Evolutionary conservation across 179 eudicot species (phyloP).

Genomic region (Carnegiea gigantea): DNA sequence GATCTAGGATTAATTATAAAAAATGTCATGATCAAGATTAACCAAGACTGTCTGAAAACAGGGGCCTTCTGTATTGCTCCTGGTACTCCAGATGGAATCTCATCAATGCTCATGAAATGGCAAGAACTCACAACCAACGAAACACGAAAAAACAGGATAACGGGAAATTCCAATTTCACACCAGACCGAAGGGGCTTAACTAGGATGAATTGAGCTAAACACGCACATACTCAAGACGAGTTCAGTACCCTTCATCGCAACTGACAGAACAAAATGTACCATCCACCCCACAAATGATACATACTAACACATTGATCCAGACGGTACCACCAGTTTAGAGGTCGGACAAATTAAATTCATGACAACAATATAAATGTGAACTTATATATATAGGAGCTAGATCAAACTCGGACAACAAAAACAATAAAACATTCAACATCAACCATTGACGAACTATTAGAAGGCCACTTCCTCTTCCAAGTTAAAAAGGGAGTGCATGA

Average conservation of each 20-base stretch:
- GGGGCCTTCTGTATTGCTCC: too few relatives aligned
- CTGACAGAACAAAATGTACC: slow-evolving; percentile 5
- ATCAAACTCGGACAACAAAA: slow-evolving; percentile 12
- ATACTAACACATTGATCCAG: slow-evolving; percentile 24
- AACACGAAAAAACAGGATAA: background rate
- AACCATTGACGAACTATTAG: slow-evolving; percentile 31
- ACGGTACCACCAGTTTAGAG: slow-evolving; percentile 15
- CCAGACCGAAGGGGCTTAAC: background rate
- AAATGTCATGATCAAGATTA: too few relatives aligned
- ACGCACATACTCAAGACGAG: background rate
- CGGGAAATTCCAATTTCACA: background rate
- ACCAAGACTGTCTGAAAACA: too few relatives aligned
- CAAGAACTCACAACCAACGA: background rate
- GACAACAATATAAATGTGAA: slow-evolving; percentile 22
- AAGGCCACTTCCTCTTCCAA: slow-evolving; percentile 24
- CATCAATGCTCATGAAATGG: too few relatives aligned
- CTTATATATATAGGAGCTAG: slow-evolving; percentile 19
- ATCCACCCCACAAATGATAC: slow-evolving; percentile 22
- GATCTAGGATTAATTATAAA: too few relatives aligned
- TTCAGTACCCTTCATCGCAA: slow-evolving; percentile 14
- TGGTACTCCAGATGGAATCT: too few relatives aligned
- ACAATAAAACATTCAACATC: slow-evolving; percentile 17
- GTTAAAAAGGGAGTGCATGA: slow-evolving; percentile 17
- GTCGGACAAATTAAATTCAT: slow-evolving; percentile 17
- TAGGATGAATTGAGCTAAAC: background rate